These are phyloP conservation scores for Filobasidium wieringae DNA, from an alignment of 768 basidiomycete species.

Conservation along the genomic window DNA sequence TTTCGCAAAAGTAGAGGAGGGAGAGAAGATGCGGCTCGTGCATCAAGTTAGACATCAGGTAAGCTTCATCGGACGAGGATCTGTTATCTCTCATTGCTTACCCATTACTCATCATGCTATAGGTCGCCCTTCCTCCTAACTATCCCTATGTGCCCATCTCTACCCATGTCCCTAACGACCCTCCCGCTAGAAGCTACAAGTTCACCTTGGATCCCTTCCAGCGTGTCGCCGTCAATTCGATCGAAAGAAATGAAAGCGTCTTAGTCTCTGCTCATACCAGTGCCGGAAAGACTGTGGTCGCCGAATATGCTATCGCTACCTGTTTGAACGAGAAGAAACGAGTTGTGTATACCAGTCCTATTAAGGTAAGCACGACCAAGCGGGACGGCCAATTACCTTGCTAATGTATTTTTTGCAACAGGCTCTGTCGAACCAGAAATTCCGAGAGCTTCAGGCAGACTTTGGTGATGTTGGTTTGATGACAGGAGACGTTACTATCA, in stretches of 20 bases:
- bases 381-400: background rate
- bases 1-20: constrained; percentile 48
- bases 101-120: constrained; percentile 39
- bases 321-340: constrained; percentile 85
- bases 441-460: constrained; percentile 90
- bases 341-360: constrained; percentile 98
- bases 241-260: constrained; percentile 93
- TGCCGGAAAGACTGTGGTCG: constrained; percentile 98
- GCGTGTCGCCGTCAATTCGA: constrained; percentile 81
- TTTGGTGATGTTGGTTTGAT: constrained; percentile 98
- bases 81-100: background rate
- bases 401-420: constrained; percentile 36
- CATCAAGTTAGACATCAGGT: constrained; percentile 32
- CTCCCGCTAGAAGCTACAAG: constrained; percentile 84
- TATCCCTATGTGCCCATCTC: constrained; percentile 85
- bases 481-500: constrained; percentile 99
- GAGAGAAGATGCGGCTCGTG: constrained; percentile 37
- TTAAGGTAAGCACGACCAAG: constrained; percentile 47
- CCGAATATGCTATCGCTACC: constrained; percentile 97
- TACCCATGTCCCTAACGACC: constrained; percentile 76
- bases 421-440: constrained; percentile 98
- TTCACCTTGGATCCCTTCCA: constrained; percentile 98
- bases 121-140: constrained; percentile 87
- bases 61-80: background rate
- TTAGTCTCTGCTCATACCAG: constrained; percentile 97